Evolutionary conservation across 352 stramenopile species (phyloP), one percentile per base, ranked within the genome.

Genomic region (Pythium volutum): DNA sequence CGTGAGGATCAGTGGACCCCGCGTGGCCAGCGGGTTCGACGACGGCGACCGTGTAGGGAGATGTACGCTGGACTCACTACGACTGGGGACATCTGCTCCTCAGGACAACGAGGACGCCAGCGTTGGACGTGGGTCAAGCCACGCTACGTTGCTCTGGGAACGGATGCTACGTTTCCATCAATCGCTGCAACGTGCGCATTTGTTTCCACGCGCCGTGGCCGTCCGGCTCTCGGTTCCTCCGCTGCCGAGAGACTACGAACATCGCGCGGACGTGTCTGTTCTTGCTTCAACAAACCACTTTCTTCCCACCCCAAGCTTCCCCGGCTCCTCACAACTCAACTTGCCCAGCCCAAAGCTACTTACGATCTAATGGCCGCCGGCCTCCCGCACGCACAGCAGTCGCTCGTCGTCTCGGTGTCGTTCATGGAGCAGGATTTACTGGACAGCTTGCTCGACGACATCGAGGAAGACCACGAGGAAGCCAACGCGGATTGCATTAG

Each of bases 351-450:
- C 47, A 34, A 33, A n/a, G n/a, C n/a, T n/a, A n/a, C n/a, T n/a
- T n/a, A n/a, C n/a, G 26, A 33, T 16, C 45, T 42, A 8, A 62
- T 62, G 55, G 55, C 55, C 33, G 29, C 54, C 42, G 51, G 55
- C 18, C 20, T 52, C 25, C 31, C 51, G 23, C 36, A 33, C 18
- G n/a, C n/a, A n/a, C n/a, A n/a, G n/a, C n/a, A n/a, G n/a, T 20
- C 27, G 11, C 38, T 58, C 9, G 39, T 52, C 26, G 23, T 65
- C 48, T 59, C 58, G 3, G 58, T 55, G 39, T 53, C 61, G 16
- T 51, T 43, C 34, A 46, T 68, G 34, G 61, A 68, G 18, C 26
- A 46, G 4, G 38, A 68, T 29, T 10, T 58, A 3, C 53, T 68
- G 27, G 26, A 62, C 14, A n/a, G 50, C 14, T 20, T 68, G 3